Conservation (phyloP, 139 green algal species). For the Chlorella sp. region DNA sequence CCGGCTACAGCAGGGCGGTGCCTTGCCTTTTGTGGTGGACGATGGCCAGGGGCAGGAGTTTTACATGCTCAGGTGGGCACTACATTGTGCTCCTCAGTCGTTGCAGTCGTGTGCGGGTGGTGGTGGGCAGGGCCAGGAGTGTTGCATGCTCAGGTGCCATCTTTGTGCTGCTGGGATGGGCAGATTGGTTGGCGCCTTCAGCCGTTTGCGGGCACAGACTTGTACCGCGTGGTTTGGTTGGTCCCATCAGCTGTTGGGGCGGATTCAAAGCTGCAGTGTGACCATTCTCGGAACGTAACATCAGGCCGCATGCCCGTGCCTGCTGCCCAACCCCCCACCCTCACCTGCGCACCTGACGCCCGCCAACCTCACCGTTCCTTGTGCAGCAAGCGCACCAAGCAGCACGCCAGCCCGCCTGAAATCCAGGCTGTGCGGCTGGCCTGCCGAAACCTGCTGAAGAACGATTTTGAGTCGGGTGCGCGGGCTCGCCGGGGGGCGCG, state of each 20-base stretch:
- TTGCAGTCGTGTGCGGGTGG: background rate
- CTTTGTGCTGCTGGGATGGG: no score
- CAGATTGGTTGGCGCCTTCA: no score
- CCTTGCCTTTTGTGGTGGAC: background rate
- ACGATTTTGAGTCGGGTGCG: background rate
- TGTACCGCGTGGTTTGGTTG: no score
- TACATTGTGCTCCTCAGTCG: no score
- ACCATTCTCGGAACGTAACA: no score
- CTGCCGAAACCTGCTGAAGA: slow-evolving; percentile 1
- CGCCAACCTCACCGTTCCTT: background rate
- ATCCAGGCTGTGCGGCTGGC: slow-evolving; percentile 12
- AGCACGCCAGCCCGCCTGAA: slow-evolving; percentile 25
- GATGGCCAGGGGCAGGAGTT: slow-evolving; percentile 18
- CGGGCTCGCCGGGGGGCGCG: background rate
- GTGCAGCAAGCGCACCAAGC: slow-evolving; percentile 29
- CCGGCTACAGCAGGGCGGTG: background rate
- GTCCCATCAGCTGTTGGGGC: no score
- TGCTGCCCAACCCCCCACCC: no score
- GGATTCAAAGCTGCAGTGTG: no score
- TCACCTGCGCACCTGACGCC: background rate
- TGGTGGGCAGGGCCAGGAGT: no score
- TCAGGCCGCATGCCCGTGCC: no score
- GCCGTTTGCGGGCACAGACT: no score
- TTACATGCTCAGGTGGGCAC: slow-evolving; percentile 24
- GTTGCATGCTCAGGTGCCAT: no score